These are phyloP conservation scores for Botrytis elliptica DNA, from an alignment of 2,329 filamentous ascomycete genomes.

Conservation along the genomic window DNA sequence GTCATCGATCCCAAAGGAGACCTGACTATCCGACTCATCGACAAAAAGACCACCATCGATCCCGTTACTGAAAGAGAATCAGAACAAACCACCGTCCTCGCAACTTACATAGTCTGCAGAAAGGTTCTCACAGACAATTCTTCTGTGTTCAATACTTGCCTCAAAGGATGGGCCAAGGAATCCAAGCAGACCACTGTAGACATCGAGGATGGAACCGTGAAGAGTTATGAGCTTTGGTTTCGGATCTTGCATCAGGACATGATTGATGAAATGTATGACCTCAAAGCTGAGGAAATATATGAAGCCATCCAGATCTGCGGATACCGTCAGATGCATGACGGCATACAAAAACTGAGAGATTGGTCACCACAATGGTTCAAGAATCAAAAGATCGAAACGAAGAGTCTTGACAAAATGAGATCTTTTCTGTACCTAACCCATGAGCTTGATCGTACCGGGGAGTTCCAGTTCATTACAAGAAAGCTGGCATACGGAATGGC, in stretches of 20 bases:
- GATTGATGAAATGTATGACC: slow-evolving; percentile 13
- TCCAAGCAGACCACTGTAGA: slow-evolving; percentile 7
- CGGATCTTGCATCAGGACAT: slow-evolving; percentile 23
- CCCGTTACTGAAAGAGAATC: no score
- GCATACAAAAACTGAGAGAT: slow-evolving; percentile 2
- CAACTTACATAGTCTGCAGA: slow-evolving; percentile 22
- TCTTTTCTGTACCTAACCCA: slow-evolving; percentile 22
- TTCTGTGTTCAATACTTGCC: slow-evolving; percentile 11
- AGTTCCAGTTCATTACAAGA: slow-evolving; percentile 5
- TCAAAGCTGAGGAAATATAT: slow-evolving; percentile 22
- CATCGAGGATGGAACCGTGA: slow-evolving; percentile 23
- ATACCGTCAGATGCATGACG: slow-evolving; percentile 4
- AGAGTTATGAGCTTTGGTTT: slow-evolving; percentile 26
- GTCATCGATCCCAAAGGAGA: background rate
- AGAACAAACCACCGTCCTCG: background rate
- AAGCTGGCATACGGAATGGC: background rate
- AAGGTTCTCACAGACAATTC: slow-evolving; percentile 22
- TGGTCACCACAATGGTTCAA: slow-evolving; percentile 24
- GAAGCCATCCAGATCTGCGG: slow-evolving; percentile 22
- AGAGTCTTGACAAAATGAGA: slow-evolving; percentile 7
- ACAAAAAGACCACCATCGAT: background rate
- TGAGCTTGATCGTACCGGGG: slow-evolving; percentile 20
- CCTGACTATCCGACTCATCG: background rate
- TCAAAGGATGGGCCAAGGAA: slow-evolving; percentile 16
- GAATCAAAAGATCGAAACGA: background rate